Evolutionary conservation across 768 basidiomycete species (phyloP).

Genomic region (Lactifluus hygrophoroides): DNA sequence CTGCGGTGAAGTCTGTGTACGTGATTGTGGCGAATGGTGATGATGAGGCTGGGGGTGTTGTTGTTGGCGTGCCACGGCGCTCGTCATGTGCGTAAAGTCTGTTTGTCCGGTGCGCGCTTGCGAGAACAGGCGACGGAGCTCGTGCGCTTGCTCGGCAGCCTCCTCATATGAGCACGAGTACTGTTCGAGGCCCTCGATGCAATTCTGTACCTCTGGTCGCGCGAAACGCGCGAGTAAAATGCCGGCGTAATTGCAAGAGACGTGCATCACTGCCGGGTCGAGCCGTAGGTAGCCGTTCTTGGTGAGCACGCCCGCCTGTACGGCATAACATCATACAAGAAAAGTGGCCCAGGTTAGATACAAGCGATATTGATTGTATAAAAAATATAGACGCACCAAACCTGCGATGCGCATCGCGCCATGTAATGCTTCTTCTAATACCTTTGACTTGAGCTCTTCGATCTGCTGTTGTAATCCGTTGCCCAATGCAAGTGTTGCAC

Average conservation of each 20-base stretch:
- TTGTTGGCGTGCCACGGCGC: conserved; percentile 25
- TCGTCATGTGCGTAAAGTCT: conserved; percentile 36
- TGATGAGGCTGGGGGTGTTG: conserved; percentile 2
- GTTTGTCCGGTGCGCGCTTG: conserved; percentile 33
- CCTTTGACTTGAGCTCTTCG: conserved; percentile 55
- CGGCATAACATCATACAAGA: neutral
- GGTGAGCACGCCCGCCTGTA: conserved; percentile 70
- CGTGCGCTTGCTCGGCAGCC: conserved; percentile 65
- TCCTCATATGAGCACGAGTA: conserved; percentile 86
- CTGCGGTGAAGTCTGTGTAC: neutral
- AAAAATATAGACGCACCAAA: conserved; percentile 41
- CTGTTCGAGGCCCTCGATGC: conserved; percentile 79
- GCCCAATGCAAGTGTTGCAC: conserved; percentile 27
- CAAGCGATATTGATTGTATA: neutral
- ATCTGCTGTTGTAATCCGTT: conserved; percentile 36
- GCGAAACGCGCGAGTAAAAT: conserved; percentile 74
- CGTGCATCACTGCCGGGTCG: conserved; percentile 86
- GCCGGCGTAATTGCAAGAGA: conserved; percentile 78
- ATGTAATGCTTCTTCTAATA: conserved; percentile 76
- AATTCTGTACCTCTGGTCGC: conserved; percentile 72
- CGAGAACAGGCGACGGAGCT: conserved; percentile 47
- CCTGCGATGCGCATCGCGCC: conserved; percentile 84
- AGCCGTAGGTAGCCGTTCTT: conserved; percentile 84
- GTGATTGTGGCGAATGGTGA: conserved; percentile 3
- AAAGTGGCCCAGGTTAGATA: neutral